Evolutionary conservation across 2,329 filamentous ascomycete genomes (phyloP), one percentile per base, ranked within the genome.

Genomic region (Basipetospora sp.): DNA sequence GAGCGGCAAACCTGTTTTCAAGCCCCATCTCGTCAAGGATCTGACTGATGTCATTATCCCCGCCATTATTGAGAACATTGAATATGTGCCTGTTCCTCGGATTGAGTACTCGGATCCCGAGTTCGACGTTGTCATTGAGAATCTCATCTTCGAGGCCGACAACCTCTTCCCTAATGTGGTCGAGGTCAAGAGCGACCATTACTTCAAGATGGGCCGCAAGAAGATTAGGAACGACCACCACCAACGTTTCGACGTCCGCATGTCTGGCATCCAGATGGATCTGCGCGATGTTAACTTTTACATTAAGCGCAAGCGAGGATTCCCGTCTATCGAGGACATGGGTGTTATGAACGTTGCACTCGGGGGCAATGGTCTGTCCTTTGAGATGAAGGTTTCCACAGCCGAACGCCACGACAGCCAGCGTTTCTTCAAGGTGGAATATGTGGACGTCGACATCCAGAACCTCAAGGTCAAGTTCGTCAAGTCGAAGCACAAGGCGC

Each of bases 361-460:
- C 39, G 83, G 81, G 18, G 90, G 87, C 22, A 73, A 80, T 31
- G 90, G 90, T 26, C 79, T 98, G 56, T 81, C 80, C 51, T 94
- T 96, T 71, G 87, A 86, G 59, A 75, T 96, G 53, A 83, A 85
- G 54, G 71, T 94, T 48, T 83, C 87, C 40, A 87, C 78, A 33
- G 78, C 84, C 3, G 77, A 88, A 37, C 73, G 78, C 53, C 68
- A 65, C 15, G 86, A 94, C 50, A 64, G 67, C 19, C 74, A 82
- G 50, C 77, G 90, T 57, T 90, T 93, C 62, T 88, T 96, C 73
- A 94, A 94, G 71, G 71, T 96, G 43, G 85, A 93, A 53, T 87
- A 81, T 57, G 80, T 94, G 64, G 69, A 81, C 29, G 83, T 93
- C 15, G 77, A 84, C 49, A 74, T 94, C 47, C 81, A 83, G 61